These are phyloP conservation scores for Monilinia aucupariae DNA, from an alignment of 2,329 filamentous ascomycete genomes.

Conservation along the genomic window DNA sequence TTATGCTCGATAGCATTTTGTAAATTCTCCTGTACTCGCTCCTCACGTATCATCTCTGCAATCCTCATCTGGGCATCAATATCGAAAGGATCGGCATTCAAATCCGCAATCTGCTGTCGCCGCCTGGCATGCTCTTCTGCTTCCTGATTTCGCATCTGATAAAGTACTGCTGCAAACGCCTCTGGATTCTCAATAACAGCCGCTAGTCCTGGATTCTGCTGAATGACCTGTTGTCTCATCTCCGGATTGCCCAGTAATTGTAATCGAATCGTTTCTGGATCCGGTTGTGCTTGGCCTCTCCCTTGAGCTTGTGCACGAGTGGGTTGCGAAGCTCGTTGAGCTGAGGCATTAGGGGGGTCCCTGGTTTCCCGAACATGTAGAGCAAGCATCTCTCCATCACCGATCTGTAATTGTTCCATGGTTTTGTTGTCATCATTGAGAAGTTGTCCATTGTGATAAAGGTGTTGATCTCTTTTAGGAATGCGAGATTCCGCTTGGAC, in stretches of 20 bases:
- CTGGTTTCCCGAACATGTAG: slow-evolving; percentile 67
- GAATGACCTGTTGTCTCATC: slow-evolving; percentile 63
- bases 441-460: slow-evolving; percentile 84
- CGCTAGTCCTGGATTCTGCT: slow-evolving; percentile 71
- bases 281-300: slow-evolving; percentile 40
- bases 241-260: slow-evolving; percentile 75
- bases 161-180: slow-evolving; percentile 69
- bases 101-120: slow-evolving; percentile 72
- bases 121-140: slow-evolving; percentile 69
- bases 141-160: slow-evolving; percentile 63
- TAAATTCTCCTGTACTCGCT: slow-evolving; percentile 89
- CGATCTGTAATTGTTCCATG: slow-evolving; percentile 72
- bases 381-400: slow-evolving; percentile 87
- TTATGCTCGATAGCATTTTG: slow-evolving; percentile 97
- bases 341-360: slow-evolving; percentile 39
- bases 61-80: slow-evolving; percentile 86
- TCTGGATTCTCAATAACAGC: slow-evolving; percentile 68
- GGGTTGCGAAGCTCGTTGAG: slow-evolving; percentile 33
- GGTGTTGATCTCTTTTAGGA: slow-evolving; percentile 66
- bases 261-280: slow-evolving; percentile 77
- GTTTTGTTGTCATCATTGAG: slow-evolving; percentile 74
- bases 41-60: slow-evolving; percentile 93
- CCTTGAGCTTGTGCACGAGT: slow-evolving; percentile 33
- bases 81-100: slow-evolving; percentile 95
- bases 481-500: slow-evolving; percentile 79